Base-by-base conservation (phyloP, 2,329 filamentous ascomycete genomes). In the Juglanconis juglandina region DNA sequence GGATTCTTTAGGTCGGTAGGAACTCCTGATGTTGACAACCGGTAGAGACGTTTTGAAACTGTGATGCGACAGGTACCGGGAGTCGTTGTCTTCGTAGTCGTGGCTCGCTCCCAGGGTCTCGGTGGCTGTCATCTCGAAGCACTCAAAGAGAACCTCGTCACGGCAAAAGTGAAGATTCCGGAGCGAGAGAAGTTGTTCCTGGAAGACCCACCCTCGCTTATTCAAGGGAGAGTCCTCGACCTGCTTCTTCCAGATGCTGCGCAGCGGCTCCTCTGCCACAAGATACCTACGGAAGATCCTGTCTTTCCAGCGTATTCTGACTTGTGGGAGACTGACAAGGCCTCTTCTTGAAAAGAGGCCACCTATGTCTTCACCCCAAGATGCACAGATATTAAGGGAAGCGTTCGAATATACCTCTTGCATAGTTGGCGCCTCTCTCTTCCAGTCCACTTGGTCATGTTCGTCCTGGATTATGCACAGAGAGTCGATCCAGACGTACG, bases 401-500 rank as follows among this genome's bases (percentile, higher is more conserved):
- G 53, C 53, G 2, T 55, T 34, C 1, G 41, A 35, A 13, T 46
- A 55, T 9, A 55, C 41, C 8, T 55, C 46, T 6, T 34, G 30
- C 41, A 47, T 46, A 32, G 46, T 47, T 3, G 53, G 53, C 2
- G 53, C n/a, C 34, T 56, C 44, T 30, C 4, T 48, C 1, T 4
- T 8, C 53, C 53, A 56, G 34, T 56, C 53, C 10, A 5, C n/a
- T 5, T 10, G 2, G 5, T 32, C 3, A 3, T 56, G n/a, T 10
- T 35, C 53, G 4, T 33, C 34, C 17, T 55, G 53, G 17, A 55
- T 46, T 9, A 55, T 55, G 41, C 53, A 55, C 10, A 55, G 53
- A 3, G 53, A 47, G 35, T 56, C 53, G 10, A 56, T 56, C 53
- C 53, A 56, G 4, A 56, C n/a, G 13, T 56, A 49, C n/a, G 5